Conservation (phyloP, 1,284 basidiomycete genomes). For the Inonotus obliquus region DNA sequence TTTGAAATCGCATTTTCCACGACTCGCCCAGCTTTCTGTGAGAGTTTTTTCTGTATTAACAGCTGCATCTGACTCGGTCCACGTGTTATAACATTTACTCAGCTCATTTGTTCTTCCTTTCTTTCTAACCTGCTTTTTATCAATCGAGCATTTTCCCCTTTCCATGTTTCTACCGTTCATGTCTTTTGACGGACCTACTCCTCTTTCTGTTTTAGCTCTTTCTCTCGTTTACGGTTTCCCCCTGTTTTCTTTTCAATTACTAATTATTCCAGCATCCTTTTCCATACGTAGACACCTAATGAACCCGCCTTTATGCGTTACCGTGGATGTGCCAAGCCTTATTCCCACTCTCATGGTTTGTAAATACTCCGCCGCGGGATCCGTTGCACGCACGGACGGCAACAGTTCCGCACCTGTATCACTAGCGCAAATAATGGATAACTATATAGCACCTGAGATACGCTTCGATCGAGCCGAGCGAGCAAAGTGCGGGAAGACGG, state of each 20-base stretch:
- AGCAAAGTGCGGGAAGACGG: no score
- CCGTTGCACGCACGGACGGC: no score
- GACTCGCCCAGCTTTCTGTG: conserved; percentile 3
- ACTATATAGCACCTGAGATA: background rate
- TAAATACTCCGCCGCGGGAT: no score
- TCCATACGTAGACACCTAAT: conserved; percentile 16
- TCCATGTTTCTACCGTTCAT: background rate
- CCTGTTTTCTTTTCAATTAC: background rate
- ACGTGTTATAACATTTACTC: conserved; percentile 11
- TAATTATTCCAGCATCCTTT: background rate
- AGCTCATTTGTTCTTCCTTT: conserved; percentile 12
- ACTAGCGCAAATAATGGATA: background rate
- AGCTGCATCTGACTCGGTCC: conserved; percentile 6
- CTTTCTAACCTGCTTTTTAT: background rate
- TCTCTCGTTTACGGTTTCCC: background rate
- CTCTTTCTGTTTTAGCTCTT: conserved; percentile 3
- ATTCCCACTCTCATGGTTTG: background rate
- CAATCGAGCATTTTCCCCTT: background rate
- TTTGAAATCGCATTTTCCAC: background rate
- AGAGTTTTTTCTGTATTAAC: conserved; percentile 15
- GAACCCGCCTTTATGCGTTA: conserved; percentile 7
- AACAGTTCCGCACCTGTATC: no score
- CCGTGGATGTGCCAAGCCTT: conserved; percentile 4
- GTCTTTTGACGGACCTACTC: conserved; percentile 1
- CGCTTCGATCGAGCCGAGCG: no score